Evolutionary conservation across 2,329 filamentous ascomycete genomes (phyloP), one percentile per base, ranked within the genome.

Genomic region (Neurospora sp.): DNA sequence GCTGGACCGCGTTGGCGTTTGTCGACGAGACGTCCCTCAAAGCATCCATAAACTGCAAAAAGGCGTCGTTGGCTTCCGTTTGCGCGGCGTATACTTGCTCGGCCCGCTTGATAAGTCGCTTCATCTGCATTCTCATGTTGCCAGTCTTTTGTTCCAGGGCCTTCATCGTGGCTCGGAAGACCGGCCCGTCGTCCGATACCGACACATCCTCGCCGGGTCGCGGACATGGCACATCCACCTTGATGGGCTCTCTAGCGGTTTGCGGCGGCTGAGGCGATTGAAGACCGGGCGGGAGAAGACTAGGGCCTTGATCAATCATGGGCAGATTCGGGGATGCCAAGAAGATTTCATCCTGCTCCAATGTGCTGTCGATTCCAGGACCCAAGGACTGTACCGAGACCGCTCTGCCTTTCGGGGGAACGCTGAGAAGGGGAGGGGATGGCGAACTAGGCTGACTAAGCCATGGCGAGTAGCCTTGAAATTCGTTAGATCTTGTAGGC

Each of bases 121-220:
- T 99, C 89, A 98, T 97, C 75, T 95, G 92, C 28, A 88, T 85
- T 71, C 94, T 90, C 92, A 99, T 96, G 75, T 92, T 96, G 62
- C 93, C 93, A 0, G 95, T 99, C 83, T 97, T 98, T 78, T 97
- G 94, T 80, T 99, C 96, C 38, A 98, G 82, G 0, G 94, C 91
- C 79, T 97, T 97, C 85, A 99, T 96, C 0, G 96, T 98, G 19
- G 96, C 96, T 73, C 96, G 89, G 81, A 99, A 99, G 1, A 99
- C 85, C 0, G 96, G 96, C 0, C 96, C 96, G 80, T 99, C 96
- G 75, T 98, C 96, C 28, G 91, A 90, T 28, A 91, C 87, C 72
- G 91, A 89, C 80, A 93, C 89, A 80, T 97, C 95, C 72, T 97
- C 94, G 40, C 89, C 91, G 2, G 93, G 93, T 67, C 93, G 90